Evolutionary conservation across 495 filamentous ascomycete species (phyloP), one percentile per base, ranked within the genome.

Genomic region (Neurospora terricola): DNA sequence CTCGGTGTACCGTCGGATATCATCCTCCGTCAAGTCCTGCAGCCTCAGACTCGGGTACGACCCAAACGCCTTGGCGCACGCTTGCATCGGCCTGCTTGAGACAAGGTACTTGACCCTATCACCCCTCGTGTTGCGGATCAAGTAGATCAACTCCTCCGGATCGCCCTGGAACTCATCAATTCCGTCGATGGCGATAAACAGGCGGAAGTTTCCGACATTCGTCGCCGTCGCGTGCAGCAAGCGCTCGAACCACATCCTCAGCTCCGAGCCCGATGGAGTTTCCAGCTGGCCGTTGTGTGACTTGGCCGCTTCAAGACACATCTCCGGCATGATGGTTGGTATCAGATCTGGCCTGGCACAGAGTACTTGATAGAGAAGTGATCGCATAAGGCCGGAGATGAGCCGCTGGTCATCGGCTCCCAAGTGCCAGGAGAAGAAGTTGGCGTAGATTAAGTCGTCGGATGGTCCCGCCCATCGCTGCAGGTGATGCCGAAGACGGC

Each of bases 171-270:
- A 84, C 70, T 87, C 85, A 69, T 86, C 85, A 0, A 87, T 75
- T 2, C 84, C 85, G 73, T 87, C 87, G 40, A 88, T 82, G 4
- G 69, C 69, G 48, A 87, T 83, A 59, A 87, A 81, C 38, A 70
- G 10, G 6, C 34, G n/a, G 4, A 70, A 11, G 14, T 70, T 40
- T 6, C 36, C 36, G 14, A 37, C 23, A 12, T 14, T 43, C 18
- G 34, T 70, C n/a, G 69, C 54, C 54, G 54, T 18, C 12, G 54
- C 54, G 27, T 66, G 38, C 38, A 70, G n/a, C 8, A 70, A 8
- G 4, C 69, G 69, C 21, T 70, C 38, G 34, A 70, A 70, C 69
- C 69, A 70, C 11, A 38, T 27, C 36, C 34, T 70, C 34, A 70
- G 69, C 30, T 70, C 36, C n/a, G 34, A 4, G 0, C 5, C 36